Conservation (phyloP, 2,329 filamentous ascomycete species). For the Stagonosporopsis tanaceti region DNA sequence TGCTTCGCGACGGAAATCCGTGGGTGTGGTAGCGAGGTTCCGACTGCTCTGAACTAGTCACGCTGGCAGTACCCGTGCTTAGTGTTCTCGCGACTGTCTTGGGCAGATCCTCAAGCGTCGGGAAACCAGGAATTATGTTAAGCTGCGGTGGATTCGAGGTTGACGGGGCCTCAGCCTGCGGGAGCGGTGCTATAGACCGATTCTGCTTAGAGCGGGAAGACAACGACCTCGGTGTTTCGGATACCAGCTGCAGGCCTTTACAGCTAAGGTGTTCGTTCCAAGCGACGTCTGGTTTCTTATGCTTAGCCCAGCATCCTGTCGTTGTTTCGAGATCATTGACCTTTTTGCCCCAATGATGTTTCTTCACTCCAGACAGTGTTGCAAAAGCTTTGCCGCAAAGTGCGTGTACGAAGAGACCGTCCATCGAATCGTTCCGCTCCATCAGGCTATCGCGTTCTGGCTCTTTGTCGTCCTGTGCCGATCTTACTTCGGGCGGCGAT, state of each 20-base stretch:
- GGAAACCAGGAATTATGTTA: slow-evolving; percentile 20
- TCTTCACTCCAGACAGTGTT: slow-evolving; percentile 38
- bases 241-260: slow-evolving; percentile 3
- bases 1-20: slow-evolving; percentile 16
- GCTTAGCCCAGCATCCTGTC: slow-evolving; percentile 45
- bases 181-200: background rate
- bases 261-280: slow-evolving; percentile 47
- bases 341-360: slow-evolving; percentile 45
- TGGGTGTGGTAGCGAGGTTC: slow-evolving; percentile 13
- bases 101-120: slow-evolving; percentile 25
- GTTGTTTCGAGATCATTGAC: slow-evolving; percentile 32
- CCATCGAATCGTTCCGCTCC: background rate
- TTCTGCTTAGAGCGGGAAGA: background rate
- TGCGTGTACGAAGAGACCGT: slow-evolving; percentile 32
- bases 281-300: slow-evolving; percentile 37
- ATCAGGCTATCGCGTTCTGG: background rate
- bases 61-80: background rate
- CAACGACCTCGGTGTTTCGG: background rate
- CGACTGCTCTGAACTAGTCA: background rate
- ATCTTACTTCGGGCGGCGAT: background rate
- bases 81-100: slow-evolving; percentile 18
- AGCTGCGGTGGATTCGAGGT: background rate
- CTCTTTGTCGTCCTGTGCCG: background rate
- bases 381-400: slow-evolving; percentile 42
- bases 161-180: background rate